Evolutionary conservation across 257 asterid species (phyloP).

Genomic region (Solanum pinnatisectum): DNA sequence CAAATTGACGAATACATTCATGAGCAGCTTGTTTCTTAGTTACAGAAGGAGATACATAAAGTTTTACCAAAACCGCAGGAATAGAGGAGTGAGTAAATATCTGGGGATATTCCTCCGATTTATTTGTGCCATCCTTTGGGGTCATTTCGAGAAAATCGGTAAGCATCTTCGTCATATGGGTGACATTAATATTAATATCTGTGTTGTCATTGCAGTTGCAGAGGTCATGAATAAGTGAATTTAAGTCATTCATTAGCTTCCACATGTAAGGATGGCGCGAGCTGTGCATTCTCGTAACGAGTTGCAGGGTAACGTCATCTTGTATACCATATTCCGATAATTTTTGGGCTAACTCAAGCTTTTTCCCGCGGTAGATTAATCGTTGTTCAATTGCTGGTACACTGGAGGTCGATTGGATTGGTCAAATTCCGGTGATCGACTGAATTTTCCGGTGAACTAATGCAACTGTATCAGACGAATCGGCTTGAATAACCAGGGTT

Average conservation of each 20-base stretch:
- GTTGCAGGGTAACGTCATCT: slow-evolving; percentile 42
- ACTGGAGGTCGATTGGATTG: not conserved
- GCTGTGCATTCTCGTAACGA: slow-evolving; percentile 70
- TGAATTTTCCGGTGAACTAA: slow-evolving; percentile 44
- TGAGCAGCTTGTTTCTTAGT: slow-evolving; percentile 29
- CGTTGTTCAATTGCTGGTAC: slow-evolving; percentile 42
- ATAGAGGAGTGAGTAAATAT: slow-evolving; percentile 45
- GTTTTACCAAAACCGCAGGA: slow-evolving; percentile 59
- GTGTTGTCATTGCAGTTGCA: slow-evolving; percentile 15
- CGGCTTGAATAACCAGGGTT: slow-evolving; percentile 48
- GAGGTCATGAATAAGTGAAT: slow-evolving; percentile 24
- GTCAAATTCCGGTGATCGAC: slow-evolving; percentile 30
- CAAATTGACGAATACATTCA: slow-evolving; percentile 44
- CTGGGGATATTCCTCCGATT: slow-evolving; percentile 35
- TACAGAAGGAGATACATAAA: slow-evolving; percentile 39
- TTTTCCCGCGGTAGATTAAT: slow-evolving; percentile 59
- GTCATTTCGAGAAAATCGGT: not conserved
- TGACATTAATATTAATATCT: not conserved
- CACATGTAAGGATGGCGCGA: slow-evolving; percentile 66
- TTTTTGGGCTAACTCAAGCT: slow-evolving; percentile 56
- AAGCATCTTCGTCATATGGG: not conserved
- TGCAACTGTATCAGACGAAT: slow-evolving; percentile 36
- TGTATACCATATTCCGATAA: slow-evolving; percentile 38
- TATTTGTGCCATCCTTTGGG: not conserved
- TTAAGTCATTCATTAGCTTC: slow-evolving; percentile 48